Percentiles rank a stretch among this genome's conserved stretches.
phyloP scores from a whole-genome alignment of 495 filamentous ascomycete genomes.

The Penicillium paxilli region DNA sequence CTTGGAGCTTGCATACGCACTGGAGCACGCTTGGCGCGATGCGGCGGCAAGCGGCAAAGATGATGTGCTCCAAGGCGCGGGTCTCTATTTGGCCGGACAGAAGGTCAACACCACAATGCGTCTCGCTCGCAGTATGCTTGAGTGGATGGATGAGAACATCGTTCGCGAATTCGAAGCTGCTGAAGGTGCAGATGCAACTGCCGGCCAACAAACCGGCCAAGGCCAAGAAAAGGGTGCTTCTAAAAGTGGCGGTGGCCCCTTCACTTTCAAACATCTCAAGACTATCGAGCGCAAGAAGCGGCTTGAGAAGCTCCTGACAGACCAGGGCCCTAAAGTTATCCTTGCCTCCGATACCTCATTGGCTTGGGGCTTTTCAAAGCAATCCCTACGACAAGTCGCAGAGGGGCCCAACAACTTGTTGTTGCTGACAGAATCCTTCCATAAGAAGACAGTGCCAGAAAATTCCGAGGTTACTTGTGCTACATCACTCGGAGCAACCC shows the following conservation, averaged over 20 bases:
- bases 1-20: constrained; percentile 85
- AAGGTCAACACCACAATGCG: constrained; percentile 81
- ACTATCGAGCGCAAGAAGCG: constrained; percentile 75
- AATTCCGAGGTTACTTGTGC: constrained; percentile 28
- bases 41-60: constrained; percentile 51
- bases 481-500: constrained; percentile 52
- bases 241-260: constrained; percentile 68
- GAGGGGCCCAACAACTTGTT: constrained; percentile 76
- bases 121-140: constrained; percentile 90
- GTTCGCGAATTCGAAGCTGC: constrained; percentile 87
- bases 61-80: constrained; percentile 62
- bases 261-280: constrained; percentile 85
- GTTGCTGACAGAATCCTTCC: constrained; percentile 72
- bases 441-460: constrained; percentile 40
- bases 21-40: constrained; percentile 89
- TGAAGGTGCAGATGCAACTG: constrained; percentile 48
- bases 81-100: constrained; percentile 79
- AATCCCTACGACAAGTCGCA: constrained; percentile 74
- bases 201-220: constrained; percentile 39
- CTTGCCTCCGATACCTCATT: constrained; percentile 86
- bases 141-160: constrained; percentile 98
- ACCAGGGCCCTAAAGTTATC: constrained; percentile 68
- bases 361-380: constrained; percentile 93
- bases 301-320: constrained; percentile 61
- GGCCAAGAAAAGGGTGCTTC: constrained; percentile 35